Evolutionary conservation across 2,329 filamentous ascomycete genomes (phyloP), one percentile per base, ranked within the genome.

Genomic region (Fusarium torulosum): DNA sequence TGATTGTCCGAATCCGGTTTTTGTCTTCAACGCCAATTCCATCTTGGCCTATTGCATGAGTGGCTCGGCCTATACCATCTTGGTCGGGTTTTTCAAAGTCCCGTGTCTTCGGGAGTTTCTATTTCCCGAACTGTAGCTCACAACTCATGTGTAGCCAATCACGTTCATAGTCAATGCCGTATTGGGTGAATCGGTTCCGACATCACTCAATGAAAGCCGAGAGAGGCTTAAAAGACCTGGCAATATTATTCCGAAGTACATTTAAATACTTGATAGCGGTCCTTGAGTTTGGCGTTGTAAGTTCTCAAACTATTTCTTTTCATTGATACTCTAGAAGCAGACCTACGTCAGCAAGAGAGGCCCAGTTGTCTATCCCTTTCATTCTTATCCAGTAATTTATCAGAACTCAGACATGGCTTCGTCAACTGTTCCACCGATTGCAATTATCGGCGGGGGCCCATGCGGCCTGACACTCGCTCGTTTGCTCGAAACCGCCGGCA

Each of bases 361-460:
- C 25, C 10, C 6, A 29, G 11, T 6, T n/a, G 11, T 20, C 11
- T 20, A 4, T 7, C 9, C 44, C 29, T 27, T 19, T 11, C 9
- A n/a, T 10, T 44, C 13, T 2, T 3, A 21, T 23, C 14, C 3
- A 14, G 11, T 7, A 1, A 10, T 10, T 6, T 29, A 1, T 5
- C 13, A 27, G 10, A 2, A 13, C 19, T 21, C 1, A 2, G 17
- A 7, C 0, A 58, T 58, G 54, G 13, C 17, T 10, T 0, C 15
- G 2, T 21, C 54, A 33, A 5, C 19, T 2, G 1, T 45, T 23
- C 31, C 50, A 17, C 54, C 49, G 15, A 58, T 58, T 4, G 54
- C 50, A 3, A 55, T 58, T 4, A 15, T 58, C 6, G 54, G 54
- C 25, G 54, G 54, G 4, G 54, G 54, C 4, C 50, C 41, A 17